Percentiles rank a stretch among this genome's conserved stretches.
Conservation (phyloP, 345 rosid genomes). For the Rhodamnia argentea region DNA sequence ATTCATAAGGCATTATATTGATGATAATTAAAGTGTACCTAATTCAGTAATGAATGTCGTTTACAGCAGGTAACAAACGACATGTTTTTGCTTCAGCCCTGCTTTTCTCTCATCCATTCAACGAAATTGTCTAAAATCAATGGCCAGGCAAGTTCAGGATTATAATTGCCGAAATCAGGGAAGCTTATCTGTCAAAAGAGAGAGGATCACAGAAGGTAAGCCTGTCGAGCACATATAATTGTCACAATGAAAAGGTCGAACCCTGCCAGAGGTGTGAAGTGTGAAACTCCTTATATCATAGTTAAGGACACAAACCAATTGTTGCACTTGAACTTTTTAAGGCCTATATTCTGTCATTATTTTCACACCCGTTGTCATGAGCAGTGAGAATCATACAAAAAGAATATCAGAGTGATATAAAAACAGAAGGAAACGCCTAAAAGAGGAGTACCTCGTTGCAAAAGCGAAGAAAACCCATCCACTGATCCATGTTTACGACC, state of each 20-base stretch:
- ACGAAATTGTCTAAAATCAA: conserved; percentile 96
- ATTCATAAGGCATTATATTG: not conserved
- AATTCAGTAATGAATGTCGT: conserved; percentile 18
- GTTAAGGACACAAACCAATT: not conserved
- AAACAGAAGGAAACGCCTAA: not conserved
- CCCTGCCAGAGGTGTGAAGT: not conserved
- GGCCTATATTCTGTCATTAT: not conserved
- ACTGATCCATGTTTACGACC: conserved; percentile 93
- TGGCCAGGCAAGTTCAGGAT: conserved; percentile 98
- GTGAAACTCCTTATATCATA: not conserved
- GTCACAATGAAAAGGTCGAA: not conserved
- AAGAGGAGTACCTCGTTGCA: conserved; percentile 62
- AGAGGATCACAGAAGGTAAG: not conserved
- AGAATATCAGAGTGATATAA: not conserved
- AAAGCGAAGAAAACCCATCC: conserved; percentile 83
- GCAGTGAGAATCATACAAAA: not conserved
- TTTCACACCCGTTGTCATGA: not conserved
- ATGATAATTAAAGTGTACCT: conserved; percentile 9
- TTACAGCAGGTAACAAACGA: conserved; percentile 35
- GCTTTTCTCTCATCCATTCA: conserved; percentile 87
- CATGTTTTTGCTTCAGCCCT: conserved; percentile 21
- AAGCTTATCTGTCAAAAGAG: conserved; percentile 63
- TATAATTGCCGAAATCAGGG: conserved; percentile 67
- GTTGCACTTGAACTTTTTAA: not conserved
- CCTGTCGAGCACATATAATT: not conserved